Evolutionary conservation across 106 monocot genomes (phyloP), one percentile per base, ranked within the genome.

Genomic region (Dioscorea alata): DNA sequence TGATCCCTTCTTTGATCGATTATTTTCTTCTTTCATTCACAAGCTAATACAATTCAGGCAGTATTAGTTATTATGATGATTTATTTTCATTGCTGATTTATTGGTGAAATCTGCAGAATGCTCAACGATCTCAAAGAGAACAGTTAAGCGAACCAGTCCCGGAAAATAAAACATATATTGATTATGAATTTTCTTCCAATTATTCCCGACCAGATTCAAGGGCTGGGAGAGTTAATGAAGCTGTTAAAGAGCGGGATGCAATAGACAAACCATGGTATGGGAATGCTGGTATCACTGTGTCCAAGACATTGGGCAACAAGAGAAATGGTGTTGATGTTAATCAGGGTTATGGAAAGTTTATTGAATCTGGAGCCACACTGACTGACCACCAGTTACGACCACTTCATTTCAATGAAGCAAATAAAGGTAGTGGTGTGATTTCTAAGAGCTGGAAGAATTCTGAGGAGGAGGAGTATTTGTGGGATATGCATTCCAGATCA

Each of bases 381-480:
- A 42, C 64, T 25, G 60, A 67, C 68, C 20, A 50, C 65, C 69
- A 76, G 12, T 52, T 71, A 21, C 50, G 63, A 17, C 48, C 77
- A 33, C 54, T 33, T 6, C 57, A 82, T 19, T 34, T 59, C 6
- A 68, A 24, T 63, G 50, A 61, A 33, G 6, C 58, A 58, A 69
- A 69, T 68, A 84, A 62, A 64, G 72, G 20, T 33, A 67, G 52
- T 32, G 22, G 69, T 14, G 31, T 49, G 13, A 4, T 69, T 64
- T 69, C 80, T 57, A 77, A 74, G 49, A 99, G 64, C 66, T 99
- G 97, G 97, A 92, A 99, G 75, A 85, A 90, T 65, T 85, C 97
- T 51, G 97, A 92, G 68, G 97, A 92, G 63, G 97, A 99, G 75
- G 92, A 99, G 58, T 99, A 85, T 56, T 83, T 83, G 71, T 99